A percentile compares a stretch with the other conserved stretches of the same genome.
phyloP scores from a whole-genome alignment of 164 flowering plant species.

The Vitis riparia region DNA sequence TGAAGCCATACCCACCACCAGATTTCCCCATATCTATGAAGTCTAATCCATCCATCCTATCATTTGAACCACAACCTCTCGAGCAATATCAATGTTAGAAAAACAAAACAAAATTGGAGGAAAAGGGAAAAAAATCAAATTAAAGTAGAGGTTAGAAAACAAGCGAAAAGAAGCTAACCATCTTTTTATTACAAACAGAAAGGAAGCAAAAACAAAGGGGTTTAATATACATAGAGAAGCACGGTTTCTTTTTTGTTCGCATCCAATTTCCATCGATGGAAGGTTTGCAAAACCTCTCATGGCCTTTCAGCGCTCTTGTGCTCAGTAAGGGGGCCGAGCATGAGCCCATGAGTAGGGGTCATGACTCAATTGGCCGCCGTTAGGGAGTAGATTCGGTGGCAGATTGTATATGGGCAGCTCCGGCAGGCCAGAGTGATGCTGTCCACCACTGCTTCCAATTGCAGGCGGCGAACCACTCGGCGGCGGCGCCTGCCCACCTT shows the following conservation, averaged over 20 bases:
- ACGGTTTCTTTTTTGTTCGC: constrained; percentile 1
- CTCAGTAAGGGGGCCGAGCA: constrained; percentile 28
- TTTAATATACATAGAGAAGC: constrained; percentile 17
- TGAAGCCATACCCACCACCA: not conserved
- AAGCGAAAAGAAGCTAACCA: constrained; percentile 3
- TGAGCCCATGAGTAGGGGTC: constrained; percentile 48
- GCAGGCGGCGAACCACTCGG: constrained; percentile 23
- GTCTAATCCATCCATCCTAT: constrained; percentile 12
- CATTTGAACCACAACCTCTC: constrained; percentile 4
- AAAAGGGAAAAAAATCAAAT: not conserved
- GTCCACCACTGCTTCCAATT: constrained; percentile 22
- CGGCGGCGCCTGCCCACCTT: constrained; percentile 19
- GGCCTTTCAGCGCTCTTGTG: not conserved
- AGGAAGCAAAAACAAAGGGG: constrained; percentile 1
- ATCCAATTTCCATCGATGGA: not conserved
- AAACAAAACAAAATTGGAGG: not conserved
- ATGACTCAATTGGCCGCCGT: constrained; percentile 39
- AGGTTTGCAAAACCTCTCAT: not conserved
- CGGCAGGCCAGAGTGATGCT: constrained; percentile 19
- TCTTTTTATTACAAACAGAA: constrained; percentile 22
- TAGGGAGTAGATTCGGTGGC: constrained; percentile 33
- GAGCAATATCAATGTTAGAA: not conserved
- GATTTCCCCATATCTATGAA: not conserved
- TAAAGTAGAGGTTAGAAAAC: not conserved
- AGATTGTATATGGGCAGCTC: constrained; percentile 32